These are phyloP conservation scores for Schizochytrium sp. DNA, from an alignment of 108 stramenopile species.

Conservation along the genomic window DNA sequence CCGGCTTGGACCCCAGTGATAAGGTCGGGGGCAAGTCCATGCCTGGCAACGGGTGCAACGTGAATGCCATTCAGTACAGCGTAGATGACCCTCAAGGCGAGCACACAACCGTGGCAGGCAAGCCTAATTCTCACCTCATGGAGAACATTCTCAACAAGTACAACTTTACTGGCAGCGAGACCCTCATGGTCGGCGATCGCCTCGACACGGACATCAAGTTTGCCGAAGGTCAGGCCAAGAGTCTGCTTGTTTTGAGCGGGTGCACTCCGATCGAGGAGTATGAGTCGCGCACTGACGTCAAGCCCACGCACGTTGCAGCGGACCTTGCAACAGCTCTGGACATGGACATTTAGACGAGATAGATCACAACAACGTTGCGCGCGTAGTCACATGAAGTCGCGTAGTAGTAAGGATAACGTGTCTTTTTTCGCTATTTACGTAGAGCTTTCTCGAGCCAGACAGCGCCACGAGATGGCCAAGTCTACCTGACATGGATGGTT, in stretches of 20 bases:
- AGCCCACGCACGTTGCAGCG: neutral
- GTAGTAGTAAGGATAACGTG: no score
- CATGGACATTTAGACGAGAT: neutral
- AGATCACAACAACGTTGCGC: no score
- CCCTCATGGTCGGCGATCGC: conserved; percentile 75
- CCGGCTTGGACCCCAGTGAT: conserved; percentile 69
- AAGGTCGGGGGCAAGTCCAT: conserved; percentile 55
- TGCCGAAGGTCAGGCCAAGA: conserved; percentile 55
- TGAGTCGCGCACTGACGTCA: neutral
- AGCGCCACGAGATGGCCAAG: no score
- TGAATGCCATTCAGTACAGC: conserved; percentile 57
- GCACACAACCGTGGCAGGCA: conserved; percentile 59
- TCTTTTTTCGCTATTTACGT: no score
- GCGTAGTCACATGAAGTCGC: no score
- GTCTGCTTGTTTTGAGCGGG: conserved; percentile 66
- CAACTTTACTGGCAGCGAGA: conserved; percentile 40
- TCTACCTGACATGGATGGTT: no score
- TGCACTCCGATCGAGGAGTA: conserved; percentile 46
- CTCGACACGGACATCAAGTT: conserved; percentile 75
- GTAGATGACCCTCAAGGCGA: conserved; percentile 26
- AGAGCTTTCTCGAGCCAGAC: no score
- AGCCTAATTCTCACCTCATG: conserved; percentile 57
- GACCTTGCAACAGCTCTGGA: neutral
- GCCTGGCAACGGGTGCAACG: conserved; percentile 62
- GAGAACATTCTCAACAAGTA: conserved; percentile 16